Evolutionary conservation across 1,139 yeast species (phyloP), one percentile per base, ranked within the genome.

Genomic region (Nakaseomyces bracarensis): DNA sequence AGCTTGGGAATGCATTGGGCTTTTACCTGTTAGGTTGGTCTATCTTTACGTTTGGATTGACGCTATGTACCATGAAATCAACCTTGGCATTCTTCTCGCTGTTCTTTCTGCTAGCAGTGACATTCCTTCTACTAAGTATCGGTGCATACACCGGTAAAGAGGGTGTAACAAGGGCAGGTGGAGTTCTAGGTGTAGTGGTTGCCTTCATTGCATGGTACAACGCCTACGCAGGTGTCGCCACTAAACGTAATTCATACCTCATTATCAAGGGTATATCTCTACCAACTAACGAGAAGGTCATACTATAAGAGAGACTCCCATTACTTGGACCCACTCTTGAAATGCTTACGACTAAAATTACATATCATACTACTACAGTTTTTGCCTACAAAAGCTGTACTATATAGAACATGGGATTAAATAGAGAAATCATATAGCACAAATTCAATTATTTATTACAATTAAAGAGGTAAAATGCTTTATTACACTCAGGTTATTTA

Each of bases 211-310:
- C 94, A 11, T 86, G 91, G 89, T 86, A 85, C 60, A 83, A 84
- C 61, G 95, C 95, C 5, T 83, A 76, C 54, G 93, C 95, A n/a
- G 95, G 95, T 77, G 63, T 86, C 43, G 84, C 93, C 40, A 82
- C 74, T 50, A 66, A 65, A 54, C 82, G 75, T 62, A 86, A 82
- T 66, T 69, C 85, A 29, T 84, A 82, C 63, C 45, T 84, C 43
- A 66, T 73, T 22, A 59, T 60, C n/a, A 49, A 47, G 38, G 55
- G 57, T 13, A 49, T 60, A 33, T 52, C 49, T 29, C 44, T 53
- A 38, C 57, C 57, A 37, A 37, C 47, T 16, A 44, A 46, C 27
- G 56, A 51, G 31, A 46, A 36, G 23, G 40, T 30, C 6, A 29
- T 38, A 11, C 30, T 21, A 9, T 38, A 38, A 22, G 21, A n/a